Evolutionary conservation across 257 asterid genomes (phyloP).

Genomic region (Capsicum chinense): DNA sequence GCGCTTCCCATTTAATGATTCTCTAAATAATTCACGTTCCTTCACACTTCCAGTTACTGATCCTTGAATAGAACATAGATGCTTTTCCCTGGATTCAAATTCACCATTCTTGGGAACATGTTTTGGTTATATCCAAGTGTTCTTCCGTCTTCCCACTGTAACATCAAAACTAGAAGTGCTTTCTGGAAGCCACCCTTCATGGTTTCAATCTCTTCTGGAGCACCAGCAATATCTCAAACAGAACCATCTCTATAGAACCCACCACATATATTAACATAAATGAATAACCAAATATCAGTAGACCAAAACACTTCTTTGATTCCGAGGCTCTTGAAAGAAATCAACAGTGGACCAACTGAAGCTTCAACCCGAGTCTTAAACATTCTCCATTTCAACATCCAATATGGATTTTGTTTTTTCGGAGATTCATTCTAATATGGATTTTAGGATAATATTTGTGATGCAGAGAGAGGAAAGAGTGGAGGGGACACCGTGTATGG

Average conservation of each 20-base stretch:
- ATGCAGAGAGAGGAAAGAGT: neutral
- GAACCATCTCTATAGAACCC: neutral
- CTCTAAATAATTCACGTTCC: neutral
- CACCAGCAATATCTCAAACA: neutral
- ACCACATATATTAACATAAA: neutral
- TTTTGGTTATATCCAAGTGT: neutral
- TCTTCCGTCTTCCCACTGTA: neutral
- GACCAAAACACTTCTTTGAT: neutral
- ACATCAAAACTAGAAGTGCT: neutral
- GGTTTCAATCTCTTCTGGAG: neutral
- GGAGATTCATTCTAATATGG: neutral
- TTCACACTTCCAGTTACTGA: too few relatives aligned
- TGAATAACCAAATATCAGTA: neutral
- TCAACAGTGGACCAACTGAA: neutral
- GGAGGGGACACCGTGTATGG: neutral
- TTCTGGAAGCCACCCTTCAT: neutral
- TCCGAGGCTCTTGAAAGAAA: neutral
- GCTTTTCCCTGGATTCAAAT: neutral
- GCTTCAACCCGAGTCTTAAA: neutral
- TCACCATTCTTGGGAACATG: neutral
- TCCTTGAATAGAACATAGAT: neutral
- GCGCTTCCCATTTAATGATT: neutral
- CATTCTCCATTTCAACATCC: neutral
- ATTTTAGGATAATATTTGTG: too few relatives aligned
- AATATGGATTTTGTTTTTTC: too few relatives aligned